phyloP scores from a whole-genome alignment of 257 asterid species.

The Solanum tacnaense region DNA sequence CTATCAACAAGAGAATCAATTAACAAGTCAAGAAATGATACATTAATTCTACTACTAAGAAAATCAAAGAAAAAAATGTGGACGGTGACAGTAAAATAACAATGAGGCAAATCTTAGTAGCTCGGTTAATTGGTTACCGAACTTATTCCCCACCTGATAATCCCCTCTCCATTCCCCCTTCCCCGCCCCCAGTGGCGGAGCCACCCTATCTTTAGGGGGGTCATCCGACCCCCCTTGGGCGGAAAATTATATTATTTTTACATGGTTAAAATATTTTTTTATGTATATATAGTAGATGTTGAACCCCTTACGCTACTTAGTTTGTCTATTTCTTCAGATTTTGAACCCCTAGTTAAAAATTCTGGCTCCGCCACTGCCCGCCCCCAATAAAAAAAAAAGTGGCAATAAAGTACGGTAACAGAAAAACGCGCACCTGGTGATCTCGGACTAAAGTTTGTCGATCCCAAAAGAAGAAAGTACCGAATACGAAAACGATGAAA shows the following conservation, averaged over 20 bases:
- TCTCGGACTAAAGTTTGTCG: slow-evolving; percentile 47
- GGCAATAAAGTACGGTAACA: background rate
- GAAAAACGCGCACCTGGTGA: background rate
- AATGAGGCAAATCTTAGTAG: background rate
- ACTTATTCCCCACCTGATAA: background rate
- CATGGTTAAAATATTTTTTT: too few species aligned
- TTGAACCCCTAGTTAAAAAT: too few species aligned
- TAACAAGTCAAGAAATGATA: background rate
- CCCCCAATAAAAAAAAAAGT: background rate
- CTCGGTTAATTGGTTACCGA: background rate
- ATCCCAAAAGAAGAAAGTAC: slow-evolving; percentile 72
- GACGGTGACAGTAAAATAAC: background rate
- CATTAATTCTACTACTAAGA: background rate
- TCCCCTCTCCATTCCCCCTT: background rate
- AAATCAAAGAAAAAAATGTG: background rate
- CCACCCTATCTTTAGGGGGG: too few species aligned
- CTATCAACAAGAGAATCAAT: background rate
- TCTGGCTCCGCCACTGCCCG: too few species aligned
- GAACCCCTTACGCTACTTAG: too few species aligned
- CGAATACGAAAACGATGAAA: slow-evolving; percentile 46
- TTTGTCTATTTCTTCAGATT: too few species aligned
- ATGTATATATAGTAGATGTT: too few species aligned
- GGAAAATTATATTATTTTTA: too few species aligned
- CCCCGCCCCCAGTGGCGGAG: background rate
- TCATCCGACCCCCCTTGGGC: too few species aligned